A percentile compares a stretch with the other conserved stretches of the same genome.
These are phyloP conservation scores for Zoysia japonica DNA, from an alignment of 176 grass and related monocot species.

Conservation along the genomic window DNA sequence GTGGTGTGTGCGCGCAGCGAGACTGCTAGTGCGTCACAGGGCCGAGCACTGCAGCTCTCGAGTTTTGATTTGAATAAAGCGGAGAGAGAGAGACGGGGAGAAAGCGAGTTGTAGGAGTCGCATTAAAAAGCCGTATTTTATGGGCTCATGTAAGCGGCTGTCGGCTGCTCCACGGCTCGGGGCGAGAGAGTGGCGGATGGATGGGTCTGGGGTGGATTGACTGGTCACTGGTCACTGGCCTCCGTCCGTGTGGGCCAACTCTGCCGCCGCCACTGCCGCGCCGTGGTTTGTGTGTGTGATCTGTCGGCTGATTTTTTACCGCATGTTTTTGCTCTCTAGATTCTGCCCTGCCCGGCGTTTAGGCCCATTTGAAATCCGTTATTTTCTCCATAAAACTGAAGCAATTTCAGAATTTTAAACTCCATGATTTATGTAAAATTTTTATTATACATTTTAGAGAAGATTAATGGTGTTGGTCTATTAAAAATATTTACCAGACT, in stretches of 20 bases:
- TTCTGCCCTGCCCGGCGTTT: not conserved
- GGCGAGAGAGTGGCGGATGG: not conserved
- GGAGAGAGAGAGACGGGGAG: not conserved
- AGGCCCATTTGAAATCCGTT: not conserved
- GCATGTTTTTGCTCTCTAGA: no score
- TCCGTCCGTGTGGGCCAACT: constrained; percentile 22
- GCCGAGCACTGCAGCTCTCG: not conserved
- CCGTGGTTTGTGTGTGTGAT: not conserved
- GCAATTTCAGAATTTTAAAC: not conserved
- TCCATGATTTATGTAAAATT: no score
- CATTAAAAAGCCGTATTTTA: constrained; percentile 54
- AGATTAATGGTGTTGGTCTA: no score
- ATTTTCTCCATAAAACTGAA: no score
- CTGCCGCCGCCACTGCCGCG: constrained; percentile 6
- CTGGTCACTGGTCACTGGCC: constrained; percentile 16
- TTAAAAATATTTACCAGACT: no score
- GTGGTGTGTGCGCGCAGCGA: constrained; percentile 17
- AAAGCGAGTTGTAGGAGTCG: constrained; percentile 19
- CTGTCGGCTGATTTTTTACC: no score
- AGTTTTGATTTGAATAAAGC: constrained; percentile 42
- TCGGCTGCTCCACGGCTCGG: no score
- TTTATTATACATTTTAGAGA: no score
- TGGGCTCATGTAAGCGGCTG: constrained; percentile 66
- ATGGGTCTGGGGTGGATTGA: constrained; percentile 21
- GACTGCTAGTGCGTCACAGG: constrained; percentile 38